Evolutionary conservation across 2,329 filamentous ascomycete genomes (phyloP).

Genomic region (Ophiostoma triangulosporum): DNA sequence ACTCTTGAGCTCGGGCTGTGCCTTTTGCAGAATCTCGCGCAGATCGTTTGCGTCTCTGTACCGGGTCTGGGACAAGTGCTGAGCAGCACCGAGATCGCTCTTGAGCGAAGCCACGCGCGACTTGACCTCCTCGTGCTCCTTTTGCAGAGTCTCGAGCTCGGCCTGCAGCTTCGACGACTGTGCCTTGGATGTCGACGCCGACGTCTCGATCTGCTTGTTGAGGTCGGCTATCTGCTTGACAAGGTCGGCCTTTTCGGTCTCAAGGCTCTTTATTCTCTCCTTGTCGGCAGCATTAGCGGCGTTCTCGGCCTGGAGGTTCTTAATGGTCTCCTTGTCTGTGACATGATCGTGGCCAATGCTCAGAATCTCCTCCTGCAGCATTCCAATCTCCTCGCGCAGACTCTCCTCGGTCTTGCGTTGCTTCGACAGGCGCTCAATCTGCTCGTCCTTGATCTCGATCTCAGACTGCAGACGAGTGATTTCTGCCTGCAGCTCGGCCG

Average conservation of each 20-base stretch:
- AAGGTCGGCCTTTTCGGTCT: conserved; percentile 53
- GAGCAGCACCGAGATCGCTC: conserved; percentile 71
- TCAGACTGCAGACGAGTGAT: conserved; percentile 37
- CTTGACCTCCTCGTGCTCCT: conserved; percentile 55
- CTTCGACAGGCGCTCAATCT: conserved; percentile 57
- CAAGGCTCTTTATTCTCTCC: conserved; percentile 58
- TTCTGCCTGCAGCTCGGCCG: conserved; percentile 29
- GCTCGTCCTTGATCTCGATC: conserved; percentile 51
- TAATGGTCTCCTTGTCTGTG: conserved; percentile 62
- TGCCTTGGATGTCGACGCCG: conserved; percentile 23
- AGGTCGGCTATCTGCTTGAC: conserved; percentile 50
- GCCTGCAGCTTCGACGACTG: conserved; percentile 39
- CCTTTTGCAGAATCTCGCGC: conserved; percentile 65
- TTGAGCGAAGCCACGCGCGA: conserved; percentile 56
- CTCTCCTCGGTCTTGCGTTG: conserved; percentile 66
- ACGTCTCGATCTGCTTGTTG: conserved; percentile 51
- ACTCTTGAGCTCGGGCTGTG: conserved; percentile 71
- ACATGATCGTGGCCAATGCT: conserved; percentile 74
- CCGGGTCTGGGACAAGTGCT: conserved; percentile 72
- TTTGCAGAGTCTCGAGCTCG: conserved; percentile 43
- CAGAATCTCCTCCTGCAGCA: conserved; percentile 64
- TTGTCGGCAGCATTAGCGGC: conserved; percentile 44
- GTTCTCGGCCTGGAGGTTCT: conserved; percentile 59
- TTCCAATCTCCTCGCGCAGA: conserved; percentile 74
- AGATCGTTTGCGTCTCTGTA: conserved; percentile 82